Base-by-base conservation (phyloP, 257 asterid genomes). In the Lavandula angustifolia region DNA sequence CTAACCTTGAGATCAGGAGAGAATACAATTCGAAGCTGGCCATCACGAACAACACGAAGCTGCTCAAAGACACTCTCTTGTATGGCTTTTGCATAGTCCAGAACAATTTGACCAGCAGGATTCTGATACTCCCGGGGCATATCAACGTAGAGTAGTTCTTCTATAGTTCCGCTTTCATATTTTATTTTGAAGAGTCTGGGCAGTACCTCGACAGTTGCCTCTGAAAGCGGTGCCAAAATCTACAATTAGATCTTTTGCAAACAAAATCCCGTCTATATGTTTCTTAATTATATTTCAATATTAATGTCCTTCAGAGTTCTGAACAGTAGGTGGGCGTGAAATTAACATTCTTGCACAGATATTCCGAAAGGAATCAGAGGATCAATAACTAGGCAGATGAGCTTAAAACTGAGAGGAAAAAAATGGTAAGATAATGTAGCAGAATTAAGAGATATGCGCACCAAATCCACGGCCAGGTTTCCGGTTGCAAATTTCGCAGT, bases 381-480 rank as follows among this genome's bases (percentile, higher is more conserved):
- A 42, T 12, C 16, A 11, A 67, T 27, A 27, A 37, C 27, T 33
- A 33, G 18, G 48, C 52, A 61, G 50, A 44, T 7, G 14, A 67
- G 60, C 52, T 34, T 18, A 68, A 37, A 56, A 54, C 43, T 48
- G 13, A 37, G 47, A 7, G 47, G 62, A 4, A 18, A 47, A 17
- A 50, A 55, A 31, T 16, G 7, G 37, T 50, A 14, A 64, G 11
- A 55, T 40, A 60, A 63, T 62, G 43, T 64, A 22, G 56, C 42
- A 54, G 31, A 57, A 54, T 51, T 16, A 27, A 54, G 64, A 53
- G 40, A 47, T 13, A 44, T 43, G 67, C 83, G 11, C 84, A 91
- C 98, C 98, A 83, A 88, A 91, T 73, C 98, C 98, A 66, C 98
- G 98, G 60, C 98, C 95, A 50, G 98, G 96, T 84, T 88, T 91